Evolutionary conservation across 192 early-diverging fungal genomes (phyloP), one percentile per base, ranked within the genome.

Genomic region (Linnemannia exigua): DNA sequence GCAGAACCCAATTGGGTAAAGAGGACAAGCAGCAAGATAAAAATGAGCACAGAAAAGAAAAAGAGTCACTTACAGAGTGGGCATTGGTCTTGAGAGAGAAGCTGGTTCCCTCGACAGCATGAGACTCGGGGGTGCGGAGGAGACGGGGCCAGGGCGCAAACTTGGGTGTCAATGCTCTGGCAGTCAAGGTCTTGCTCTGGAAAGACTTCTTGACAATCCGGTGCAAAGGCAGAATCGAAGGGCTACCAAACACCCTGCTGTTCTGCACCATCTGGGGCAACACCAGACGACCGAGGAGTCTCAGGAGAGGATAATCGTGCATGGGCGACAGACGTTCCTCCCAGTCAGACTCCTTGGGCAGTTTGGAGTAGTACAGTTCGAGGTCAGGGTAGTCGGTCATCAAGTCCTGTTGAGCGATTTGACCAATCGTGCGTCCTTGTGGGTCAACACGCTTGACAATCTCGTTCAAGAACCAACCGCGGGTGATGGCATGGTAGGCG

Each of bases 381-480:
- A 92, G 75, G 67, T 87, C 81, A 8, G 46, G 28, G 70, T 92
- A 89, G 17, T 84, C 77, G n/a, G 72, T 69, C 83, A 89, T 90
- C 5, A 95, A 72, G 38, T 95, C 94, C 75, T 94, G 81, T 50
- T 87, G 71, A 25, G 90, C 88, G 58, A 95, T 91, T 25, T 91
- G 78, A 12, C 93, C 91, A 51, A 96, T 89, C 3, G 94, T 90
- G 17, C 93, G 88, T 41, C 90, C 83, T 52, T 89, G 63, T 8
- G 92, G 89, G 74, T 94, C 92, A 12, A 88, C 93, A 0, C 95
- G 90, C 3, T 91, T 88, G 50, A 93, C 93, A 76, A 96, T 79
- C 78, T 95, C 94, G 77, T 96, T 96, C 41, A 95, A 51, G 76
- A 92, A 95, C 92, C 92, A 95, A n/a, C 94, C 95, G 47, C 93